phyloP scores from a whole-genome alignment of 352 stramenopile genomes.

The Phytophthora kernoviae region DNA sequence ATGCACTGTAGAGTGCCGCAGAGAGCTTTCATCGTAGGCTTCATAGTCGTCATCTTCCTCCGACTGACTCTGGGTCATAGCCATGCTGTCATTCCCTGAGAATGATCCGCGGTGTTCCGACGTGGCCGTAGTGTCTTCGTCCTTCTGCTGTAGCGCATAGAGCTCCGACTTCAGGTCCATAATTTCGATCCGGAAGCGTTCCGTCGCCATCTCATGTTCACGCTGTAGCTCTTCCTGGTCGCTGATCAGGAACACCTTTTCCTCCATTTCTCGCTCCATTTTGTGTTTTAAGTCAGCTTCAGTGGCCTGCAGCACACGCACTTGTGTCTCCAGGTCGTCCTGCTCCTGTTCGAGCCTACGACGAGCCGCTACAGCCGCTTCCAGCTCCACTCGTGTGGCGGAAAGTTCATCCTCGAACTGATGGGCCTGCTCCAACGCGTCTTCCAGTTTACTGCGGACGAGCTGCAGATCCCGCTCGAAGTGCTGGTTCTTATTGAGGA shows the following conservation, averaged over 20 bases:
- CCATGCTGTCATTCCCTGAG: conserved; percentile 39
- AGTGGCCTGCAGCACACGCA: conserved; percentile 82
- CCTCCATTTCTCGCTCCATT: conserved; percentile 86
- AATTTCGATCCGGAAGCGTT: conserved; percentile 84
- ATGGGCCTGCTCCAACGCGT: conserved; percentile 53
- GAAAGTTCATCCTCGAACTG: conserved; percentile 59
- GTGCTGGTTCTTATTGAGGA: conserved; percentile 52
- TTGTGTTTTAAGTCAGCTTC: conserved; percentile 80
- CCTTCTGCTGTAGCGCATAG: conserved; percentile 73
- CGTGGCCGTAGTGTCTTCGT: conserved; percentile 31
- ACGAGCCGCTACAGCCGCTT: conserved; percentile 39
- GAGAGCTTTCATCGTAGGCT: conserved; percentile 38
- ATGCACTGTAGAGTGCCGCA: conserved; percentile 57
- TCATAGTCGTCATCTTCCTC: conserved; percentile 45
- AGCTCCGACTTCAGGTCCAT: conserved; percentile 88
- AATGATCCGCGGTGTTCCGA: conserved; percentile 22
- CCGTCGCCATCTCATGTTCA: conserved; percentile 76
- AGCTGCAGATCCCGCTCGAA: conserved; percentile 59
- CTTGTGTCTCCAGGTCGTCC: conserved; percentile 80
- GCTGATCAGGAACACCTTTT: conserved; percentile 85
- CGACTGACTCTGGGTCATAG: conserved; percentile 35
- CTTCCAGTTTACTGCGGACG: conserved; percentile 56
- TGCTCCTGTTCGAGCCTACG: conserved; percentile 72
- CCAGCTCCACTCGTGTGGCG: conserved; percentile 48
- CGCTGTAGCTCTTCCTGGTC: conserved; percentile 85